Evolutionary conservation across 768 basidiomycete species (phyloP), one percentile per base, ranked within the genome.

Genomic region (Termitomyces sp.): DNA sequence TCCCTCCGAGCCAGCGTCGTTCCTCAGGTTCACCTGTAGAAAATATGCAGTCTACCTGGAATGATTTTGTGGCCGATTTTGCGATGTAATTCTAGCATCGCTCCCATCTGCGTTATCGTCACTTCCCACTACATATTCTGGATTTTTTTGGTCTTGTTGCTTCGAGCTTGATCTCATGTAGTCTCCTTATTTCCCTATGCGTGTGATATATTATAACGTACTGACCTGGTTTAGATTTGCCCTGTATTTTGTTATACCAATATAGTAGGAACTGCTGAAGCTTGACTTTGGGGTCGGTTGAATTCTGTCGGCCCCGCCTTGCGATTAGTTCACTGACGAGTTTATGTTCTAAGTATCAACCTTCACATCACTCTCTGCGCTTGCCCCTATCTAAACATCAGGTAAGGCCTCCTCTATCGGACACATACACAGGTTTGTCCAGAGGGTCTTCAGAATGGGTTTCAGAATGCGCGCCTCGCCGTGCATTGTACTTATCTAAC

Each of bases 1-100:
- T 74, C 58, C 66, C 75, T 55, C 66, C 70, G 42, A 60, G 62
- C 9, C 72, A 75, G 58, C 67, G 72, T 53, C 69, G 71, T 48
- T 67, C 74, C 3, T 81, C 85, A 1, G 82, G 80, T 19, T 83
- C 84, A 0, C 85, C 85, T 0, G 84, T 85, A 56, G 75, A 69
- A 26, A 85, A 80, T 62, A 80, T 86, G 76, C 80, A 84, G 28
- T 70, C 78, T 12, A 82, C 80, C 5, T 86, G 85, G 85, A 75
- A 82, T 54, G 83, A 86, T 28, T 86, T 86, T 63, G 84, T 86
- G 12, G 72, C 73, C 30, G 72, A 70, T 17, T 65, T 79, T 56
- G 68, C 73, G 45, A 72, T 75, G 70, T 68, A 63, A 58, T n/a
- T 41, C 14, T 17, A 17, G 19, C 5, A 55, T 37, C 19, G 17